Evolutionary conservation across 805 yeast genomes (phyloP), one percentile per base, ranked within the genome.

Genomic region (Candida awuae): DNA sequence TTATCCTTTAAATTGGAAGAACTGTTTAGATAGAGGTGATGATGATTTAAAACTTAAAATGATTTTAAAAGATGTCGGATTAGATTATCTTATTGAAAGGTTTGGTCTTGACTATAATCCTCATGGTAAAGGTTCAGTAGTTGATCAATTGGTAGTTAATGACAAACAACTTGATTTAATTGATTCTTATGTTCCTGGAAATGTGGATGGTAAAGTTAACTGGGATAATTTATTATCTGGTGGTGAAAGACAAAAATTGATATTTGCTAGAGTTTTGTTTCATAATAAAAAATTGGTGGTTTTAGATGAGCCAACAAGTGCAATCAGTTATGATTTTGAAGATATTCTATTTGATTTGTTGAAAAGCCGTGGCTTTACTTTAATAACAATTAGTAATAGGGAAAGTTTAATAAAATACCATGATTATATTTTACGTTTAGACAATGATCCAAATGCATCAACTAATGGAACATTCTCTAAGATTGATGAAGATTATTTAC

Each of bases 161-260:
- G 64, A 59, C 13, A 44, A 45, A 29, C 20, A 16, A n/a, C 43
- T 53, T 26, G 38, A 49, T 22, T 47, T 57, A 16, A 56, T 50
- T 32, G 56, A 55, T 42, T 48, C 56, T 5, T 51, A 49, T 41
- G 42, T 43, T 21, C 51, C 53, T 19, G 46, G 55, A 39, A 29
- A 39, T 4, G 35, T 43, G 19, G 59, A 57, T 26, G 62, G 59
- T 25, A 53, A 53, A 29, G 52, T 53, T 31, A 51, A 41, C 17
- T 87, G 96, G 96, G 80, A 80, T 53, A 94, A 83, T 55, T 81
- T 87, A n/a, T 70, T 87, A 47, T 81, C 92, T 60, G 97, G 97
- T n/a, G 97, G 97, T 41, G 97, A 87, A 58, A 80, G 85, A 61
- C 97, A 87, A 65, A 75, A 95, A 55, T 72, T 87, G 58, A 77